These are phyloP conservation scores for Nannizziopsis arthrosporioides DNA, from an alignment of 2,329 filamentous ascomycete species.

Conservation along the genomic window DNA sequence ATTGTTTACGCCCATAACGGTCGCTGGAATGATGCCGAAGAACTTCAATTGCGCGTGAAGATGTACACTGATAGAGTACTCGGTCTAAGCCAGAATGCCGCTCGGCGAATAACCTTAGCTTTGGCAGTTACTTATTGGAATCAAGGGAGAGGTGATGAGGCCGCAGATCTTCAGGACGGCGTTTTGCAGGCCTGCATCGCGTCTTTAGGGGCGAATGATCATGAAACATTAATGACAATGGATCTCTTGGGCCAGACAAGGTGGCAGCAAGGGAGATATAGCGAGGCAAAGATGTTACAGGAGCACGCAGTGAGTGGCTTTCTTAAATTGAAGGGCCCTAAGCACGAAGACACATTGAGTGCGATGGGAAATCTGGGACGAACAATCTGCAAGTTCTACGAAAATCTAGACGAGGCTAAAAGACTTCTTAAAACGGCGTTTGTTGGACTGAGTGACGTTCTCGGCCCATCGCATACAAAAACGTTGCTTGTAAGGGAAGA, in stretches of 20 bases:
- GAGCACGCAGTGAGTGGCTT: background rate
- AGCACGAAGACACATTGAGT: constrained; percentile 27
- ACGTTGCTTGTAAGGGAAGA: constrained; percentile 17
- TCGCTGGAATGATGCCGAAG: constrained; percentile 9
- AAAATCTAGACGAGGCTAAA: constrained; percentile 13
- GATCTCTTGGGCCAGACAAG: constrained; percentile 19
- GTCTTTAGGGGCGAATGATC: constrained; percentile 18
- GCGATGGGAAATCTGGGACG: constrained; percentile 24
- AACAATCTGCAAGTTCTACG: background rate
- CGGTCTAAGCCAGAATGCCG: constrained; percentile 9
- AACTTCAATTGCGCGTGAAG: constrained; percentile 11
- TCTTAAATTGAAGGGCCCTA: constrained; percentile 20
- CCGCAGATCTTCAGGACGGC: constrained; percentile 13
- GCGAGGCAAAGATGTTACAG: background rate
- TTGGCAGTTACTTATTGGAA: constrained; percentile 13
- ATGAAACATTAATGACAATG: constrained; percentile 23
- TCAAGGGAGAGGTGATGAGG: constrained; percentile 13
- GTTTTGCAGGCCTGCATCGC: constrained; percentile 12
- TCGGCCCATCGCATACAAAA: constrained; percentile 19
- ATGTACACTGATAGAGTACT: constrained; percentile 2
- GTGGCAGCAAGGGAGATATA: constrained; percentile 2
- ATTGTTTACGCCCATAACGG: constrained; percentile 7
- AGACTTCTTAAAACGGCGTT: constrained; percentile 16
- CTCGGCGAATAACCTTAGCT: constrained; percentile 12
- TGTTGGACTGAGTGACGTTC: constrained; percentile 14